Evolutionary conservation across 768 basidiomycete species (phyloP), one percentile per base, ranked within the genome.

Genomic region (Lactifluus piperatus): DNA sequence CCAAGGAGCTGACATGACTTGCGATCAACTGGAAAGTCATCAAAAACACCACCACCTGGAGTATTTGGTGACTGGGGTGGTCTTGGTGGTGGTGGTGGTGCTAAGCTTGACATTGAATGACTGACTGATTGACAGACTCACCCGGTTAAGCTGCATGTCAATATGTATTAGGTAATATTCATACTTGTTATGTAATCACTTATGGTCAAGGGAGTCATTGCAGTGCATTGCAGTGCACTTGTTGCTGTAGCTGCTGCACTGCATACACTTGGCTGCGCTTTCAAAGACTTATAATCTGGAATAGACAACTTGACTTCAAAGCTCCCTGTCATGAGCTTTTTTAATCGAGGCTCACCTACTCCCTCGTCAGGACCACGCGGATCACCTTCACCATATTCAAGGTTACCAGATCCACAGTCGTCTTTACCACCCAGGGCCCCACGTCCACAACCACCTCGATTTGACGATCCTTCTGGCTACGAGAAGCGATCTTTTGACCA

Each of bases 1-100:
- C 80, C 78, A 41, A 80, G 69, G 7, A 79, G 74, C 57, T 69
- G 68, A 68, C 77, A 81, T 62, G 71, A 69, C 32, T 67, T 73
- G 58, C 71, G 71, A 67, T 80, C 78, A 48, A 79, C 68, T 2
- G 76, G 72, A 0, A 71, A 65, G 22, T 74, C 71, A 11, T 70
- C 69, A n/a, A 71, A 67, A 3, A 70, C 39, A 7, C 45, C 50
- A 30, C 54, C 63, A 13, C 30, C 56, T 2, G 58, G 54, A 1
- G n/a, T 39, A 46, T 22, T n/a, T 16, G 58, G 53, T 32, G 43
- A 14, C 34, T 51, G 36, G 10, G 41, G 45, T 43, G 18, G 20
- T 45, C 37, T 1, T 14, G 56, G 36, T 4, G 51, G 50, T 18
- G 27, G 58, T 29, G 57, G 43, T 37, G 9, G 32, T 45, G 14